Evolutionary conservation across 2,329 filamentous ascomycete genomes (phyloP), one percentile per base, ranked within the genome.

Genomic region (Paraconiothyrium sp.): DNA sequence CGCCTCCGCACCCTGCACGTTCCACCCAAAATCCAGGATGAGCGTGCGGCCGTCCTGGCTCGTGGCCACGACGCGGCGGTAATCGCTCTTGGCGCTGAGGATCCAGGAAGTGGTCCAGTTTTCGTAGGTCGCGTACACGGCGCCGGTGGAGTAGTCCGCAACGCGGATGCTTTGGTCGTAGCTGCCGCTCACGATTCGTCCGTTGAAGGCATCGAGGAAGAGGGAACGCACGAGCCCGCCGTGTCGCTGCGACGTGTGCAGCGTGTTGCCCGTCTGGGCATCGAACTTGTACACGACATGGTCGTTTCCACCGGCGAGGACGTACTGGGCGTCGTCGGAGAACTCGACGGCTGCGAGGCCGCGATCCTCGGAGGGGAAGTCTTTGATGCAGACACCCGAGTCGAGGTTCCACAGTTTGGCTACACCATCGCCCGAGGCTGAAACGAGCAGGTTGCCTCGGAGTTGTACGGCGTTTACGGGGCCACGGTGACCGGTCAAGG

Each of bases 101-200:
- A 99, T 96, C 95, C 95, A 99, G 79, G 93, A 97, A 11, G 91
- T 90, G 61, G 97, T 97, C 93, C 94, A 98, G 68, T 92, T 89
- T n/a, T 93, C 92, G 72, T 97, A 94, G 70, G 93, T 90, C 64
- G 96, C 87, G 62, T 94, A 86, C 68, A 93, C 85, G 50, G 89
- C 83, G 37, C 94, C 94, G 2, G 90, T 90, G 66, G 90, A 88
- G 80, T 95, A 91, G 76, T 97, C 92, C 79, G 93, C 97, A 1
- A 98, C 93, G 76, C 96, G 97, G 76, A 99, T 94, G 71, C 94
- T 94, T 71, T 92, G 92, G 76, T 99, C 95, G 78, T 99, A 99
- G 75, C 91, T 95, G 20, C 93, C 95, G 68, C 92, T 97, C 62
- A 99, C 87, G 34, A 99, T 89, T 52, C 95, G 89, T 20, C 91